Percentiles rank a stretch among this genome's conserved stretches.
phyloP scores from a whole-genome alignment of 2,329 filamentous ascomycete species.

The Fusarium sp. region DNA sequence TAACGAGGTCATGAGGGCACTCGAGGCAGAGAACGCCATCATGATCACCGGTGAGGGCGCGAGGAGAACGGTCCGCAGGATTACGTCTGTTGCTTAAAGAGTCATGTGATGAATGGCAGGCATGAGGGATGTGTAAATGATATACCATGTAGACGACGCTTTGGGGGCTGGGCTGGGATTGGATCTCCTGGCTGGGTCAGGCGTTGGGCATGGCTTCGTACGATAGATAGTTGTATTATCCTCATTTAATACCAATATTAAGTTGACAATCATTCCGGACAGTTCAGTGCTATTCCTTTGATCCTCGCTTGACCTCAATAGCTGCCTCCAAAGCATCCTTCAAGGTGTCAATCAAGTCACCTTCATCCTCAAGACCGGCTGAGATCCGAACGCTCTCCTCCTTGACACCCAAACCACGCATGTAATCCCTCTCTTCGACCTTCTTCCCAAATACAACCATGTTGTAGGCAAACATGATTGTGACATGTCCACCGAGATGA shows the following conservation, averaged over 20 bases:
- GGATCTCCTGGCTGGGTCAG: slow-evolving; percentile 32
- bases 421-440: slow-evolving; percentile 50
- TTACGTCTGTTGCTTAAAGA: slow-evolving; percentile 58
- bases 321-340: slow-evolving; percentile 48
- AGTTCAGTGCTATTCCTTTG: neutral
- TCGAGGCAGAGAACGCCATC: slow-evolving; percentile 88
- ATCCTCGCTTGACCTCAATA: slow-evolving; percentile 18
- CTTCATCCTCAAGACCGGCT: slow-evolving; percentile 59
- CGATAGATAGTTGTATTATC: slow-evolving; percentile 30
- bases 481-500: slow-evolving; percentile 65
- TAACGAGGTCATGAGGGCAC: slow-evolving; percentile 78
- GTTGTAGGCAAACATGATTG: slow-evolving; percentile 61
- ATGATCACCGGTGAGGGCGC: slow-evolving; percentile 87
- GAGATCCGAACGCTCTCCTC: slow-evolving; percentile 59
- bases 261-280: neutral
- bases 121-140: slow-evolving; percentile 40
- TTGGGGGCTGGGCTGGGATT: slow-evolving; percentile 14
- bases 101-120: slow-evolving; percentile 2
- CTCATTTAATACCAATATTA: slow-evolving; percentile 23
- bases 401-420: slow-evolving; percentile 52
- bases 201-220: slow-evolving; percentile 40
- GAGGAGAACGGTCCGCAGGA: slow-evolving; percentile 82
- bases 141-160: slow-evolving; percentile 38
- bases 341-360: slow-evolving; percentile 55
- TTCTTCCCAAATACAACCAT: slow-evolving; percentile 56